Conservation (phyloP, 2,329 filamentous ascomycete genomes). For the Colletotrichum theobromicola region DNA sequence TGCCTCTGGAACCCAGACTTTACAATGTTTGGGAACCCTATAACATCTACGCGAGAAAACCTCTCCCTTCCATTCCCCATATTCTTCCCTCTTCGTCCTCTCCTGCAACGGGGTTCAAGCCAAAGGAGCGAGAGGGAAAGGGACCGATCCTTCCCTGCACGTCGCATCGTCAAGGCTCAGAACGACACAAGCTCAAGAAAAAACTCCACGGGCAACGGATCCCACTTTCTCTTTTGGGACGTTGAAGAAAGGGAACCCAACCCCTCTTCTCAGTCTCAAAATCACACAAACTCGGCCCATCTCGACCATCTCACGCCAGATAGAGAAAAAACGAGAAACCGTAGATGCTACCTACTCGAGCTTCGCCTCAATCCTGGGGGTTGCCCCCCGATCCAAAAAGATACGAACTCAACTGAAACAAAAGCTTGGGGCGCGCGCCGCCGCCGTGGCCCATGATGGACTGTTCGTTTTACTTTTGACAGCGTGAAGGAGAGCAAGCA, state of each 20-base stretch:
- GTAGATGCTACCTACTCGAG: neutral
- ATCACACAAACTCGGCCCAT: neutral
- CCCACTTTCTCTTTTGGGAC: neutral
- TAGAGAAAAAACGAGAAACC: neutral
- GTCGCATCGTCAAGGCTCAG: neutral
- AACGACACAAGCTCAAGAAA: neutral
- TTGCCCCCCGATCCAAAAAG: neutral
- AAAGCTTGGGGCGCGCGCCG: neutral
- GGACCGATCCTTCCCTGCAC: neutral
- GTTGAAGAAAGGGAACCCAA: neutral
- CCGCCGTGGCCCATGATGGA: neutral
- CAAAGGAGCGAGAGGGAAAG: neutral
- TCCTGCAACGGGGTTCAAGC: neutral
- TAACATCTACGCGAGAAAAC: neutral
- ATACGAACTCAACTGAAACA: slow-evolving; percentile 20
- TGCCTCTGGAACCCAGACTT: neutral
- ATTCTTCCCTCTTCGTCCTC: neutral
- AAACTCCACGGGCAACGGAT: neutral
- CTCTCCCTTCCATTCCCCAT: neutral
- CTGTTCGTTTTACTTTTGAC: neutral
- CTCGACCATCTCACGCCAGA: neutral
- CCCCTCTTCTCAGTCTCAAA: neutral
- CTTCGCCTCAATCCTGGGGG: neutral
- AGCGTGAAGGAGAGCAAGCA: neutral
- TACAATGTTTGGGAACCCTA: neutral